Evolutionary conservation across 2,329 filamentous ascomycete species (phyloP), one percentile per base, ranked within the genome.

Genomic region (Laburnicola sp.): DNA sequence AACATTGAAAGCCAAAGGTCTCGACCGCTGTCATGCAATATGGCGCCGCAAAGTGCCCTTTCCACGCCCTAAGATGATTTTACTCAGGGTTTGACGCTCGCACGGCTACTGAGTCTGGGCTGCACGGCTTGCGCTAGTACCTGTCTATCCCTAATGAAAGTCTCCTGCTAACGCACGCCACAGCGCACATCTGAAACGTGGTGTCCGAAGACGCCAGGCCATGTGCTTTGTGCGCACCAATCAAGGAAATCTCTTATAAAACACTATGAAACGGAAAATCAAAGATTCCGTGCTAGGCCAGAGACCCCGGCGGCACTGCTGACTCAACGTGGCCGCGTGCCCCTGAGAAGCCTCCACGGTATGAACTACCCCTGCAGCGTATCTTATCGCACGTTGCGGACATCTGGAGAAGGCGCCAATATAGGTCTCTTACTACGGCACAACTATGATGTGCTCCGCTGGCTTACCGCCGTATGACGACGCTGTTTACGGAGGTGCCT

Each of bases 151-250:
- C 38, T 41, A 30, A 16, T 16, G n/a, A 2, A 30, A 41, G 26
- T 16, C 38, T 30, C 31, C 38, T 34, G 43, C 43, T 45, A 45
- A 28, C 6, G 26, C 11, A 37, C 43, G 43, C 43, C 43, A 45
- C 43, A 38, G 34, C 34, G 43, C 43, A 45, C 43, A 8, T 45
- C 34, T 45, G 43, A 45, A 45, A 45, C 43, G 43, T 37, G 32
- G 32, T 45, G 32, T 38, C 43, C 43, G 43, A 37, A 37, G 23
- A 22, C 32, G 7, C 42, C 6, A 26, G 32, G 31, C 31, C 22
- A 45, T 10, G 25, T 8, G 6, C 21, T 23, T n/a, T n/a, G n/a
- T n/a, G 38, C 35, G 25, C 10, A 38, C 43, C 34, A 45, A 38
- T 45, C n/a, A 37, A 45, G 6, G 22, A 45, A 30, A 21, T 45